Conservation (phyloP, 2,329 filamentous ascomycete species). For the Clonostachys chloroleuca region DNA sequence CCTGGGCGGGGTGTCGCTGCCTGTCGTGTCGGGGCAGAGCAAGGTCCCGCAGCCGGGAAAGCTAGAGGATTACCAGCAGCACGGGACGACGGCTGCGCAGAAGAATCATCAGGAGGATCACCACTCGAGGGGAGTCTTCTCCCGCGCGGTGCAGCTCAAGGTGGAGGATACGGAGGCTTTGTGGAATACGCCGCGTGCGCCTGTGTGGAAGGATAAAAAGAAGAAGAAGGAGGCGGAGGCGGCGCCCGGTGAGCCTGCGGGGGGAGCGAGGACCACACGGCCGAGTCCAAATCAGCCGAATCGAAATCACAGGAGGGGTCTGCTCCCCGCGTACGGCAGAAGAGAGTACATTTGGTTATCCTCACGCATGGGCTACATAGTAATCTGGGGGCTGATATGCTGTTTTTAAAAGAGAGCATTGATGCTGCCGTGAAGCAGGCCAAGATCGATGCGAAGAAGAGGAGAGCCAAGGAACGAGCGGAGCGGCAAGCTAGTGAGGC, state of each 20-base stretch:
- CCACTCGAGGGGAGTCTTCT: conserved; percentile 76
- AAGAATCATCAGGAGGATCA: conserved; percentile 46
- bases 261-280: conserved; percentile 18
- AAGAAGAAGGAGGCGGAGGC: conserved; percentile 18
- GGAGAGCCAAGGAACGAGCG: conserved; percentile 46
- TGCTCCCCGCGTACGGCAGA: conserved; percentile 42
- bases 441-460: conserved; percentile 60
- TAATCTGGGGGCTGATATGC: conserved; percentile 93
- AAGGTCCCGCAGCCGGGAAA: conserved; percentile 62
- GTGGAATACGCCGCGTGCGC: conserved; percentile 89
- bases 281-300: conserved; percentile 21
- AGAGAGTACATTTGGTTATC: conserved; percentile 85
- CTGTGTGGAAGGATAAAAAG: conserved; percentile 50
- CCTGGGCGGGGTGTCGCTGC: conserved; percentile 38
- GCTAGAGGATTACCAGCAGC: conserved; percentile 68
- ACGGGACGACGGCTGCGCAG: conserved; percentile 37
- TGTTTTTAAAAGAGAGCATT: conserved; percentile 96
- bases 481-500: background rate
- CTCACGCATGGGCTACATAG: conserved; percentile 94
- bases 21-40: conserved; percentile 37
- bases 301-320: conserved; percentile 7
- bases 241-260: conserved; percentile 4
- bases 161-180: conserved; percentile 85
- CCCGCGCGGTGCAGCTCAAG: conserved; percentile 69
- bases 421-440: conserved; percentile 76